These are phyloP conservation scores for Russula virescens DNA, from an alignment of 768 basidiomycete genomes.

Conservation along the genomic window DNA sequence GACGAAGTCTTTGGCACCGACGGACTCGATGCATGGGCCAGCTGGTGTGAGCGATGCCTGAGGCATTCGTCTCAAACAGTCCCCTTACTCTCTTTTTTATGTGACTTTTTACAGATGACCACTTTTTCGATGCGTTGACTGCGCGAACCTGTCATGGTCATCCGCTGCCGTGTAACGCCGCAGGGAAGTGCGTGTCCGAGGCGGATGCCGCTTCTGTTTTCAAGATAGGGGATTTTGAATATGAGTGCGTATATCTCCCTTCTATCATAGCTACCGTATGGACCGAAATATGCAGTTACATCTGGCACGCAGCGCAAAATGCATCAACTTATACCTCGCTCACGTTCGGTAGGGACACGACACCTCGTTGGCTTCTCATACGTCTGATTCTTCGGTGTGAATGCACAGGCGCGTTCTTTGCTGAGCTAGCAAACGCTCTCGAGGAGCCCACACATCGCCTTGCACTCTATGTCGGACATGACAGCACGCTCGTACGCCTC, in stretches of 20 bases:
- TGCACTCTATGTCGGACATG: constrained; percentile 43
- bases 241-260: constrained; percentile 31
- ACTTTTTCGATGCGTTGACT: constrained; percentile 48
- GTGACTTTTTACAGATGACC: constrained; percentile 34
- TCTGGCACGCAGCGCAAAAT: constrained; percentile 44
- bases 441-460: constrained; percentile 33
- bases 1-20: constrained; percentile 38
- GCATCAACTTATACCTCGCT: constrained; percentile 40
- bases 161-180: constrained; percentile 40
- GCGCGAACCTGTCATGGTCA: constrained; percentile 44
- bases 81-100: constrained; percentile 23
- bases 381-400: too few relatives aligned
- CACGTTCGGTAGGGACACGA: constrained; percentile 34
- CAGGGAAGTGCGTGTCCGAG: constrained; percentile 37
- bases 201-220: constrained; percentile 35
- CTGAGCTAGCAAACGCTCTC: constrained; percentile 37
- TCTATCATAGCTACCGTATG: not conserved
- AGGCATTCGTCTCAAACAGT: too few relatives aligned
- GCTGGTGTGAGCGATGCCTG: constrained; percentile 34
- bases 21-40: constrained; percentile 38
- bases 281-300: constrained; percentile 34
- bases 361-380: not conserved
- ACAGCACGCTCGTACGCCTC: constrained; percentile 41
- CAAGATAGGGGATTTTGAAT: constrained; percentile 37
- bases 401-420: constrained; percentile 39